Evolutionary conservation across 495 filamentous ascomycete genomes (phyloP).

Genomic region (Podospora appendiculata): DNA sequence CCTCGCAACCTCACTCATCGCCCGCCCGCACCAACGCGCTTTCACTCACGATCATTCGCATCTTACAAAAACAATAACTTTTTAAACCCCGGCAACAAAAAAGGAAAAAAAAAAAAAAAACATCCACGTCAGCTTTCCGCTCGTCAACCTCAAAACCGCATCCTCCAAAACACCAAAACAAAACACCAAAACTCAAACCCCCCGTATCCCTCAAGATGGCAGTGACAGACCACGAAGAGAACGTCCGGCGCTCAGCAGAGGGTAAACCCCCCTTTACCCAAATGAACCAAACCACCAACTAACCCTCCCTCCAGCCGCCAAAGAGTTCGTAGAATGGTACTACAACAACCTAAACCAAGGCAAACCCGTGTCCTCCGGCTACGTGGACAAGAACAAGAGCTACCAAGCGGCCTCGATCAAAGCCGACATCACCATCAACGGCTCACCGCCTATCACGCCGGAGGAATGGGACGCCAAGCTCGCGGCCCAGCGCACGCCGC

Average conservation of each 20-base stretch:
- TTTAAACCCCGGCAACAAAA: too few species aligned
- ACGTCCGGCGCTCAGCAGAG: constrained; percentile 19
- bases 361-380: constrained; percentile 24
- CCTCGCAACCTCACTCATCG: too few species aligned
- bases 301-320: constrained; percentile 23
- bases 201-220: constrained; percentile 3
- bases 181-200: too few species aligned
- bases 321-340: constrained; percentile 33
- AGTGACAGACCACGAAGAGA: constrained; percentile 9
- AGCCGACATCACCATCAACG: constrained; percentile 42
- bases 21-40: too few species aligned
- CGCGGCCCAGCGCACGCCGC: constrained; percentile 21
- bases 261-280: constrained; percentile 9
- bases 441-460: constrained; percentile 22
- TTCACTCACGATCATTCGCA: too few species aligned
- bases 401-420: constrained; percentile 24
- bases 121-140: too few species aligned
- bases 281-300: background rate
- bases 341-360: constrained; percentile 28
- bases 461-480: constrained; percentile 32
- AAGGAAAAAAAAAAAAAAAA: too few species aligned
- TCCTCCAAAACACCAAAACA: background rate
- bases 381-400: constrained; percentile 27
- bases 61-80: too few species aligned
- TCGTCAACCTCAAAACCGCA: background rate